phyloP scores from a whole-genome alignment of 2,329 filamentous ascomycete genomes.

The Beauveria medogensis region DNA sequence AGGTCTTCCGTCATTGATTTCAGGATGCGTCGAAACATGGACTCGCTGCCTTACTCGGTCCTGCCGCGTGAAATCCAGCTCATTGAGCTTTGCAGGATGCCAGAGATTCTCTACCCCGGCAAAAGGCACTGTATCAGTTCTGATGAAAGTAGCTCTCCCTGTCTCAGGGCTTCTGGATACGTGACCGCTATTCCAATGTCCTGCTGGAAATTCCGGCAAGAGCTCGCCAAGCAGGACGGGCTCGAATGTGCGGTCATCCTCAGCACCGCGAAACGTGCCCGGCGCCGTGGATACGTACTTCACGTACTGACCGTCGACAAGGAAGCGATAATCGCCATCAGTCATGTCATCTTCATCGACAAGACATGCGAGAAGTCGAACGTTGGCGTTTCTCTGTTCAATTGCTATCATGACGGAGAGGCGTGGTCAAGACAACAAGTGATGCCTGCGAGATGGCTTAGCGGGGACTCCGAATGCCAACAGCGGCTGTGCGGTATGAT shows the following conservation, averaged over 20 bases:
- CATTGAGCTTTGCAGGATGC: conserved; percentile 18
- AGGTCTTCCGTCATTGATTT: conserved; percentile 16
- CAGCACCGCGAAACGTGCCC: conserved; percentile 17
- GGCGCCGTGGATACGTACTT: conserved; percentile 20
- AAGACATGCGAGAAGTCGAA: conserved; percentile 20
- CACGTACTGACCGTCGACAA: conserved; percentile 17
- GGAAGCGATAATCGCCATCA: conserved; percentile 22
- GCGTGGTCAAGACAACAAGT: too few species aligned
- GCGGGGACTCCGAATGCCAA: too few species aligned
- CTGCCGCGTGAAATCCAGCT: conserved; percentile 18
- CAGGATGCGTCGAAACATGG: conserved; percentile 18
- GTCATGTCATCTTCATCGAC: conserved; percentile 17
- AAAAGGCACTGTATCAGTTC: conserved; percentile 15
- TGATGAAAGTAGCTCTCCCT: conserved; percentile 15
- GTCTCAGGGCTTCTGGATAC: conserved; percentile 15
- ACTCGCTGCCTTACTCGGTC: conserved; percentile 18
- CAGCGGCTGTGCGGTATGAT: too few species aligned
- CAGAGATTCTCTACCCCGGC: conserved; percentile 16
- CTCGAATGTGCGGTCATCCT: conserved; percentile 20
- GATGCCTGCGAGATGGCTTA: too few species aligned
- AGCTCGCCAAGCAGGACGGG: conserved; percentile 19
- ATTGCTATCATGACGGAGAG: not conserved
- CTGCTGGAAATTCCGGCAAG: conserved; percentile 20
- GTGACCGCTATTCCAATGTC: conserved; percentile 20
- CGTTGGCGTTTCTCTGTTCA: conserved; percentile 16